A percentile compares a stretch with the other conserved stretches of the same genome.
Evolutionary conservation across 1,284 basidiomycete genomes (phyloP).

Genomic region (Paramarasmius palmivorus): DNA sequence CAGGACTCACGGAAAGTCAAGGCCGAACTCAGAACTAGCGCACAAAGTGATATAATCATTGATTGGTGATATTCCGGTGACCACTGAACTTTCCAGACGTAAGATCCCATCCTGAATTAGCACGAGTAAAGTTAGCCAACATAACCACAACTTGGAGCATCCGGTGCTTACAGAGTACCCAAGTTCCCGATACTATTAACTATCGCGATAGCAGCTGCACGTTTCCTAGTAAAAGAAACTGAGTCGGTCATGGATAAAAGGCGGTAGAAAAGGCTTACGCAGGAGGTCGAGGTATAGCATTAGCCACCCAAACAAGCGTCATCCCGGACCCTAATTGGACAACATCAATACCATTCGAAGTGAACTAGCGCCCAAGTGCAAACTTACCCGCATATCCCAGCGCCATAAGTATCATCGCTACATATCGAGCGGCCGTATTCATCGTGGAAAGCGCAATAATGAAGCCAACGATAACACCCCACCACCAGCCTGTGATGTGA

Average conservation of each 20-base stretch:
- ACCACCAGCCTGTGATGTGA: slow-evolving; percentile 62
- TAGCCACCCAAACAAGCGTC: slow-evolving; percentile 63
- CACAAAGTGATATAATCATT: slow-evolving; percentile 46
- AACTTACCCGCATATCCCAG: slow-evolving; percentile 52
- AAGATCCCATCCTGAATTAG: slow-evolving; percentile 45
- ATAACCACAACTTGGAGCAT: too few relatives aligned
- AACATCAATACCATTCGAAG: too few relatives aligned
- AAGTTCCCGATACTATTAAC: slow-evolving; percentile 32
- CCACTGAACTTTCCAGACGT: slow-evolving; percentile 52
- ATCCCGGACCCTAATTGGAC: slow-evolving; percentile 54
- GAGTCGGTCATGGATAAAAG: not conserved
- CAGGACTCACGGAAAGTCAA: slow-evolving; percentile 36
- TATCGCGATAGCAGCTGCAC: slow-evolving; percentile 44
- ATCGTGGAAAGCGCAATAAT: slow-evolving; percentile 61
- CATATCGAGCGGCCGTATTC: slow-evolving; percentile 55
- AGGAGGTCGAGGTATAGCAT: slow-evolving; percentile 63
- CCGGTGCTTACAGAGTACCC: slow-evolving; percentile 21
- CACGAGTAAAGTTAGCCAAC: too few relatives aligned
- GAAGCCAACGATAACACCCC: slow-evolving; percentile 62
- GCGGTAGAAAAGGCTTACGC: slow-evolving; percentile 30
- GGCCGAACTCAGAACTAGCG: slow-evolving; percentile 36
- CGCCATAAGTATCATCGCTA: slow-evolving; percentile 68
- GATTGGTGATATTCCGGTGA: slow-evolving; percentile 51
- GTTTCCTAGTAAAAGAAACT: slow-evolving; percentile 27
- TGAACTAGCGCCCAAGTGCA: too few relatives aligned